These are phyloP conservation scores for Diphasiastrum complanatum DNA, from an alignment of 83 land plant species.

Conservation along the genomic window DNA sequence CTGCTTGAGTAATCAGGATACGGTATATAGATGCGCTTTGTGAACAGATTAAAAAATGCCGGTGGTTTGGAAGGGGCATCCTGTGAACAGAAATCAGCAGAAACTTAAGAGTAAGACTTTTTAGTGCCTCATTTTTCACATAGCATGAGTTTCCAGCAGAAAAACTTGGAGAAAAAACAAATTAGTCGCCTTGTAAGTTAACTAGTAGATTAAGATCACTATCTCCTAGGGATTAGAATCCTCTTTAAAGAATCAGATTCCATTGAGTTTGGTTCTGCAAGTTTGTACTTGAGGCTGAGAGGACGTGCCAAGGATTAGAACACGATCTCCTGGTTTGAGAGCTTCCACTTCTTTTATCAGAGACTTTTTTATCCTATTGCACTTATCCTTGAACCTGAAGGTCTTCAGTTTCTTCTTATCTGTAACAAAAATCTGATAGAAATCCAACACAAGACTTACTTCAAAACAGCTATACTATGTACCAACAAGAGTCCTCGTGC, in stretches of 20 bases:
- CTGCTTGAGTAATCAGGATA: conserved; percentile 20
- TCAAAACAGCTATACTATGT: no score
- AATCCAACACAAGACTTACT: no score
- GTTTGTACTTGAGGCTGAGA: conserved; percentile 34
- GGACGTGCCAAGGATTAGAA: conserved; percentile 30
- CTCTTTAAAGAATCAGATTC: no score
- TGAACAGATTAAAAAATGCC: conserved; percentile 7
- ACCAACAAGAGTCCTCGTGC: not conserved
- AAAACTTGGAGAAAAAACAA: not conserved
- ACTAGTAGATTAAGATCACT: no score
- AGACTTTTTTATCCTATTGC: conserved; percentile 27
- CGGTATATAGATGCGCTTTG: conserved; percentile 21
- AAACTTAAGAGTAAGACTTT: not conserved
- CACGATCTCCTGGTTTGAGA: conserved; percentile 35
- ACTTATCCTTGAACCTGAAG: conserved; percentile 33
- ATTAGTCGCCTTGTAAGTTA: no score
- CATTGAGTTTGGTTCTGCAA: no score
- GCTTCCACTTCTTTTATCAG: conserved; percentile 28
- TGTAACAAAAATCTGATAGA: conserved; percentile 35
- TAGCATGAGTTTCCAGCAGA: not conserved
- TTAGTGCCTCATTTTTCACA: no score
- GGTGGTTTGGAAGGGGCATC: conserved; percentile 19
- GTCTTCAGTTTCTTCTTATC: conserved; percentile 35
- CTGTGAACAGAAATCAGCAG: not conserved
- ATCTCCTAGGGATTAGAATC: no score